Evolutionary conservation across 495 filamentous ascomycete species (phyloP).

Genomic region (Neurospora cerealis): DNA sequence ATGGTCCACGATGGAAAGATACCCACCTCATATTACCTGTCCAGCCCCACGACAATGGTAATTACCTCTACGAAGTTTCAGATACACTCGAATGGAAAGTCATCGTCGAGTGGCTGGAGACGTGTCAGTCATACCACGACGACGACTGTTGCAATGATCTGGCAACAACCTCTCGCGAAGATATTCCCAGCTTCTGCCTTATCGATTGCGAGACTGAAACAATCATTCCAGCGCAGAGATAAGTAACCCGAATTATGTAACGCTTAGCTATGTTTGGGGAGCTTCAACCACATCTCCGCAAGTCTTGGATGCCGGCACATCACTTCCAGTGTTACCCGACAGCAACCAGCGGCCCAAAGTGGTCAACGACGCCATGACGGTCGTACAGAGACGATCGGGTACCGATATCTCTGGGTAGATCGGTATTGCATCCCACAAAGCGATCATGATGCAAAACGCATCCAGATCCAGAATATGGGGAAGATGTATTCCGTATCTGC

Average conservation of each 20-base stretch:
- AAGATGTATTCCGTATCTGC: not conserved
- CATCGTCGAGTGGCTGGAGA: not conserved
- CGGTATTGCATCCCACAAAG: constrained; percentile 7
- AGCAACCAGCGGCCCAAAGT: not conserved
- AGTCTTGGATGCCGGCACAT: not conserved
- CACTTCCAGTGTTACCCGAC: not conserved
- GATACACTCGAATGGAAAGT: not conserved
- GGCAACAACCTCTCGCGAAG: not conserved
- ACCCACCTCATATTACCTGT: not conserved
- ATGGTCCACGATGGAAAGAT: too few species aligned
- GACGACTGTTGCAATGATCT: not conserved
- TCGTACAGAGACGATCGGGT: not conserved
- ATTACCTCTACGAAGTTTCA: not conserved
- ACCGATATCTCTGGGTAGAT: constrained; percentile 8
- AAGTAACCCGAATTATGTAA: not conserved
- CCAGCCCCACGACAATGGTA: accelerated
- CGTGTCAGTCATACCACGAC: not conserved
- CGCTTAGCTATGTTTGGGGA: constrained; percentile 2
- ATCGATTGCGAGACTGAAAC: not conserved
- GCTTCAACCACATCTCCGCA: not conserved
- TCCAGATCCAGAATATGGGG: not conserved
- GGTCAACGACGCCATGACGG: constrained; percentile 1
- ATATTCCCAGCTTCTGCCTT: not conserved
- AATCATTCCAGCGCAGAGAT: not conserved
- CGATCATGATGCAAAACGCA: not conserved